phyloP scores from a whole-genome alignment of 2,329 filamentous ascomycete species.

The Arthrobotrys sinensis region DNA sequence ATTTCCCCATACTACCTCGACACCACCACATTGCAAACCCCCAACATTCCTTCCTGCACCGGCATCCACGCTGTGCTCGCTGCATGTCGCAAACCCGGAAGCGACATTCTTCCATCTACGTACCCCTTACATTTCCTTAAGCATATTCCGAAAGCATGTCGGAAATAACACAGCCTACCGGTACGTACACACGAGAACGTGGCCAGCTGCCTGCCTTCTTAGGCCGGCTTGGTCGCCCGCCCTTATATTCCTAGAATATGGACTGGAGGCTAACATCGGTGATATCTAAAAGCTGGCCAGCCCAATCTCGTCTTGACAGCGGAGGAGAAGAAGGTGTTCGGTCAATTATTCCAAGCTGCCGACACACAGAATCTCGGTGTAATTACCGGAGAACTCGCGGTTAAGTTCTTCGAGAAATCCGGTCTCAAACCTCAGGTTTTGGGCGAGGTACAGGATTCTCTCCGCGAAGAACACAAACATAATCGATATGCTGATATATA shows the following conservation, averaged over 20 bases:
- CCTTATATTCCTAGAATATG: constrained; percentile 13
- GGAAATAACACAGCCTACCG: constrained; percentile 55
- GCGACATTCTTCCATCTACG: constrained; percentile 42
- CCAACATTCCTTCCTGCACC: constrained; percentile 39
- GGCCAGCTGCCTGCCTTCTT: constrained; percentile 2
- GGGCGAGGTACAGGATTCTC: constrained; percentile 77
- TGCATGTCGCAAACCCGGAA: constrained; percentile 58
- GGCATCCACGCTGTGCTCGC: constrained; percentile 22
- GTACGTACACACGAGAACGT: constrained; percentile 33
- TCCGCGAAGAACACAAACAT: neutral
- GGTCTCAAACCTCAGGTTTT: constrained; percentile 86
- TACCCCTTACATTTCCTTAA: constrained; percentile 30
- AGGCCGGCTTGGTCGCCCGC: neutral
- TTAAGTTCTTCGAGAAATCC: constrained; percentile 98
- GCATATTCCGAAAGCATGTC: constrained; percentile 43
- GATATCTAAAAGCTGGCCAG: constrained; percentile 25
- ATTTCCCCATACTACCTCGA: constrained; percentile 50
- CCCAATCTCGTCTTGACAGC: constrained; percentile 70
- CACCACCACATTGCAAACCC: constrained; percentile 19
- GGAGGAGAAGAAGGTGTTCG: constrained; percentile 94
- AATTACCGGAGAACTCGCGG: constrained; percentile 94
- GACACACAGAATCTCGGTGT: constrained; percentile 93
- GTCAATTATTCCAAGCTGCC: constrained; percentile 91
- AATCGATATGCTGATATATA: constrained; percentile 50
- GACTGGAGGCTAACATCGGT: constrained; percentile 24